Conservation (phyloP, 306 rosid genomes). For the Pyrus bretschneideri region DNA sequence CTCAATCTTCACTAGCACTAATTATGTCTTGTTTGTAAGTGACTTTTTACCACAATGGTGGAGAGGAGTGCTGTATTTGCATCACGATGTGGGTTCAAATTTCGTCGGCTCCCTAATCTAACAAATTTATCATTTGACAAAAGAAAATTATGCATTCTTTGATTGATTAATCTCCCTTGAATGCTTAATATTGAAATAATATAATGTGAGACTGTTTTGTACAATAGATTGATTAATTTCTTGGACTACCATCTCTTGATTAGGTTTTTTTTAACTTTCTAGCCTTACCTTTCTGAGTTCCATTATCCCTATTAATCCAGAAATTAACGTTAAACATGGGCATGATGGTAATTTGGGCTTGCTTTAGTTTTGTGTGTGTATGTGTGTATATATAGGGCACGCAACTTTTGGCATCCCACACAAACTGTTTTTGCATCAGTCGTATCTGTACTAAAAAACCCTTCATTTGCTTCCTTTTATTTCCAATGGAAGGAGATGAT, state of each 20-base stretch:
- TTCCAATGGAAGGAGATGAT: conserved; percentile 61
- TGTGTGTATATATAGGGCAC: conserved; percentile 35
- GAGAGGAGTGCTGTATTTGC: too few relatives aligned
- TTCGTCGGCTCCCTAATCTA: too few relatives aligned
- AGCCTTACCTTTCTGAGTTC: not conserved
- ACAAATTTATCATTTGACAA: too few relatives aligned
- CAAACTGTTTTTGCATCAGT: not conserved
- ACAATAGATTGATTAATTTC: not conserved
- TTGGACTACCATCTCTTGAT: not conserved
- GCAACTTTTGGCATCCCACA: conserved; percentile 19
- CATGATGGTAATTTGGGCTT: conserved; percentile 14
- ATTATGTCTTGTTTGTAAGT: not conserved
- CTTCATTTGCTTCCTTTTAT: not conserved
- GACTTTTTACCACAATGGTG: too few relatives aligned
- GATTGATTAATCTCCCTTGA: not conserved
- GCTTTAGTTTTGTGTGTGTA: not conserved
- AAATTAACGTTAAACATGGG: conserved; percentile 17
- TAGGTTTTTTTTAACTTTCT: not conserved
- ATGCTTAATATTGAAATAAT: too few relatives aligned
- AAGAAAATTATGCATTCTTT: not conserved
- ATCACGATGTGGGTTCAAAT: too few relatives aligned
- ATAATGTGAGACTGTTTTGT: not conserved
- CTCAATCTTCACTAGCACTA: not conserved
- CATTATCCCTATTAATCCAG: not conserved
- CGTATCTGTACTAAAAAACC: not conserved